Evolutionary conservation across 2,329 filamentous ascomycete genomes (phyloP).

Genomic region (Colletotrichum graminicola): DNA sequence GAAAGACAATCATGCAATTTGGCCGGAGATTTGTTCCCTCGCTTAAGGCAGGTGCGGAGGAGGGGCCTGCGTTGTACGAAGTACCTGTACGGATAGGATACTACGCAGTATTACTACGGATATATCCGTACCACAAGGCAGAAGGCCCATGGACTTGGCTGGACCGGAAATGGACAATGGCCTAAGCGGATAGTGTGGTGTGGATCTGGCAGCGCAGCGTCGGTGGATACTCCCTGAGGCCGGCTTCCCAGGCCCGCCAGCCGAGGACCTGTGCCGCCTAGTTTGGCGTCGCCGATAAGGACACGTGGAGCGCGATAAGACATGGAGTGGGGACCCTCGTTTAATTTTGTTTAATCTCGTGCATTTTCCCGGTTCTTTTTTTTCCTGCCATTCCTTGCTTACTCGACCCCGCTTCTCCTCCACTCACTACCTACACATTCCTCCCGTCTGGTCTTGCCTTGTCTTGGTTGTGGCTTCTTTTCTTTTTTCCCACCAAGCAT

Average conservation of each 20-base stretch:
- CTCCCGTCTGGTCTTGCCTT: slow-evolving; percentile 2
- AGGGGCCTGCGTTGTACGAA: neutral
- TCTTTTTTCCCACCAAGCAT: neutral
- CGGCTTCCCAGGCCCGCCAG: slow-evolving; percentile 33
- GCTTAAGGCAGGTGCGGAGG: neutral
- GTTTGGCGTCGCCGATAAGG: slow-evolving; percentile 32
- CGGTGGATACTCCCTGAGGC: slow-evolving; percentile 6
- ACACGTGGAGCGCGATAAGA: slow-evolving; percentile 40
- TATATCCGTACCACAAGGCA: too few species aligned
- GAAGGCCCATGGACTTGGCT: neutral
- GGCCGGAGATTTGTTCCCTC: neutral
- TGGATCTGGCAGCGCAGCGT: slow-evolving; percentile 5
- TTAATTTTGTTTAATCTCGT: slow-evolving; percentile 24
- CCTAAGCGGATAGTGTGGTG: slow-evolving; percentile 17
- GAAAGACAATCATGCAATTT: neutral
- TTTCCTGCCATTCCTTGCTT: neutral
- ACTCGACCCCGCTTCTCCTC: neutral
- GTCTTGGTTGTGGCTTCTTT: slow-evolving; percentile 6
- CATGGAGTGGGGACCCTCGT: neutral
- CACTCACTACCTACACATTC: neutral
- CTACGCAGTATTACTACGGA: too few species aligned
- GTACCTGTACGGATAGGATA: too few species aligned
- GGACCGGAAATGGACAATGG: neutral
- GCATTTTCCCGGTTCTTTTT: neutral
- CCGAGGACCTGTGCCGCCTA: slow-evolving; percentile 26